These are phyloP conservation scores for Hypericum androsaemum DNA, from an alignment of 345 rosid species.

Conservation along the genomic window DNA sequence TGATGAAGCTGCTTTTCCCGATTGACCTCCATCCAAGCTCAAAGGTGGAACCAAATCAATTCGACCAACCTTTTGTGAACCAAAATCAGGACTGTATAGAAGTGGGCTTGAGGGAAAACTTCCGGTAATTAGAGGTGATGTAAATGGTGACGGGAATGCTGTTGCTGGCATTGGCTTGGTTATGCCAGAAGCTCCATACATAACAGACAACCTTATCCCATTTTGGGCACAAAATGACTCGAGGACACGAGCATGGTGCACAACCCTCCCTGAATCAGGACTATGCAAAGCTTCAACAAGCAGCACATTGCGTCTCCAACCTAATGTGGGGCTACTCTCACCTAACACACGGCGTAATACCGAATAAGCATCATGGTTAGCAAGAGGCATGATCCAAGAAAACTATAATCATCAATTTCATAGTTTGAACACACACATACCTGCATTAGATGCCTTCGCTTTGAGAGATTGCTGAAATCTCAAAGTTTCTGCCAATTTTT, in stretches of 20 bases:
- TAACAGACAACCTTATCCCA: conserved; percentile 58
- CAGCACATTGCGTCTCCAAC: conserved; percentile 90
- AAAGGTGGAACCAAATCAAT: conserved; percentile 89
- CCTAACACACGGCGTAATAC: conserved; percentile 27
- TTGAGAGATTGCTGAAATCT: conserved; percentile 33
- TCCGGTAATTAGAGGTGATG: conserved; percentile 81
- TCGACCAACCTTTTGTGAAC: conserved; percentile 56
- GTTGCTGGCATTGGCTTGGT: conserved; percentile 45
- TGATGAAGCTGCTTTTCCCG: conserved; percentile 47
- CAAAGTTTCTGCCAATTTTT: conserved; percentile 49
- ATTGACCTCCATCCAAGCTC: conserved; percentile 73
- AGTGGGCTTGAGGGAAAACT: conserved; percentile 92
- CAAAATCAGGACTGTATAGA: conserved; percentile 72
- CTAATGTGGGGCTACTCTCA: conserved; percentile 62
- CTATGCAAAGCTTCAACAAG: conserved; percentile 92
- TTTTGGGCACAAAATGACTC: conserved; percentile 70
- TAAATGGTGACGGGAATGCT: conserved; percentile 72
- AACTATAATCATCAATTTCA: not conserved
- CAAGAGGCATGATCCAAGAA: conserved; percentile 6
- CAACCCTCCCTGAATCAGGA: conserved; percentile 69
- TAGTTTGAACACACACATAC: conserved; percentile 17
- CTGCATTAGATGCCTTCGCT: conserved; percentile 33
- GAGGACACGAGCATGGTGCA: conserved; percentile 82
- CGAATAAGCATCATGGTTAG: conserved; percentile 18
- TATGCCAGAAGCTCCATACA: conserved; percentile 51